Percentiles rank a stretch among this genome's conserved stretches.
Conservation (phyloP, 2,329 filamentous ascomycete species). For the Colletotrichum trifolii region DNA sequence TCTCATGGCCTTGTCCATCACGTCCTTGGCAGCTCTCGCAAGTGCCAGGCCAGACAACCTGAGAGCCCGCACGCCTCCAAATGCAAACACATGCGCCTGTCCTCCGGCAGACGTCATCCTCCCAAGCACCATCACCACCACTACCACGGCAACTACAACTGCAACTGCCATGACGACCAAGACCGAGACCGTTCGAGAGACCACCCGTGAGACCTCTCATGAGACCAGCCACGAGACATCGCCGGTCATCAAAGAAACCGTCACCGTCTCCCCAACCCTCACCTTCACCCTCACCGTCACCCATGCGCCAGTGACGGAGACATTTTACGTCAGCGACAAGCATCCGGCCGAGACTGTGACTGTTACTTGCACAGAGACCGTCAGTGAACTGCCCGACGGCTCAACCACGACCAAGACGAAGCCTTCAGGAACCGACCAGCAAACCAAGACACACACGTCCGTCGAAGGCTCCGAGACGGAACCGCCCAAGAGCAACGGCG, state of each 20-base stretch:
- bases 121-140: conserved; percentile 39
- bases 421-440: neutral
- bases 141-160: conserved; percentile 41
- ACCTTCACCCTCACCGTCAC: conserved; percentile 25
- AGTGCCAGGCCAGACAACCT: conserved; percentile 28
- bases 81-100: conserved; percentile 34
- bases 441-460: conserved; percentile 1
- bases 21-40: conserved; percentile 16
- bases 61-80: conserved; percentile 23
- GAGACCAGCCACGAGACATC: conserved; percentile 40
- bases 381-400: conserved; percentile 24
- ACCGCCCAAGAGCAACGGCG: conserved; percentile 8
- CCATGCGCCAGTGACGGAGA: conserved; percentile 22
- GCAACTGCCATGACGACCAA: neutral
- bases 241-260: conserved; percentile 31
- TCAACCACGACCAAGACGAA: conserved; percentile 22
- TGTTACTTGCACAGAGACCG: conserved; percentile 27
- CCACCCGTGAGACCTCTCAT: conserved; percentile 37
- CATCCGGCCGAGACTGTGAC: conserved; percentile 17
- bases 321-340: conserved; percentile 5
- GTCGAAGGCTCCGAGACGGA: conserved; percentile 1
- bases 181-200: conserved; percentile 27
- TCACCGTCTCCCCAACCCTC: conserved; percentile 39
- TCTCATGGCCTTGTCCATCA: conserved; percentile 12
- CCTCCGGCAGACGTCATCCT: conserved; percentile 32